Percentiles rank a stretch among this genome's conserved stretches.
Conservation (phyloP, 768 basidiomycete genomes). For the Pholiota microspora region DNA sequence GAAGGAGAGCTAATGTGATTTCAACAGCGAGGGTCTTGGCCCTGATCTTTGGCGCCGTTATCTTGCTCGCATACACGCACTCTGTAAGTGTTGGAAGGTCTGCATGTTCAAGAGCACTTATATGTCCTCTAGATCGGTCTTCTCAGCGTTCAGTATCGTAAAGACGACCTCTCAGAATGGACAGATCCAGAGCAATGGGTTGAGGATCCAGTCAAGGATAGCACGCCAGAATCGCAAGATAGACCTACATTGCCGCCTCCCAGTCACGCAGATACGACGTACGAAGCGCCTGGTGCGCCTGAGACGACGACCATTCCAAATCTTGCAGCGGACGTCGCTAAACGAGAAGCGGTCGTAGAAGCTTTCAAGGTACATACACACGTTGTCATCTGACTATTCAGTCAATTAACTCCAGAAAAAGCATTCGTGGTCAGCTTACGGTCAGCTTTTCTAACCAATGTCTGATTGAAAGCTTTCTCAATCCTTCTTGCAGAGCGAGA, state of each 20-base stretch:
- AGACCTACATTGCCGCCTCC: not conserved
- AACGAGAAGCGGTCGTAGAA: constrained; percentile 66
- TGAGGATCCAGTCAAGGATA: not conserved
- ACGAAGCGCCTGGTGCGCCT: not conserved
- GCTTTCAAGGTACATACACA: constrained; percentile 69
- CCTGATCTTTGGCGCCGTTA: not conserved
- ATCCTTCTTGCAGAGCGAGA: constrained; percentile 64
- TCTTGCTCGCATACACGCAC: not conserved
- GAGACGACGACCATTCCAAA: constrained; percentile 2
- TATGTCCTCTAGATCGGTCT: not conserved
- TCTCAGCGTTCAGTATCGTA: not conserved
- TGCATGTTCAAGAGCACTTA: not conserved
- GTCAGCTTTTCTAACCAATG: constrained; percentile 35
- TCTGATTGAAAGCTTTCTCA: not conserved
- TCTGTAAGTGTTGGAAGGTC: not conserved
- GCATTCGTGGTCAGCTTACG: constrained; percentile 89
- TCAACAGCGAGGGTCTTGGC: not conserved
- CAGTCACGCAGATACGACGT: not conserved
- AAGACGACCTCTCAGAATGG: not conserved
- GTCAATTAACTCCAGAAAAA: constrained; percentile 25
- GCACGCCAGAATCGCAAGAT: not conserved
- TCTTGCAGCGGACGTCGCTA: constrained; percentile 26
- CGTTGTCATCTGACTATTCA: not conserved
- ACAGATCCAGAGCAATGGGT: not conserved
- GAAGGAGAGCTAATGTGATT: not conserved